phyloP scores from a whole-genome alignment of 2,329 filamentous ascomycete species.

The Tolypocladium nubicola region DNA sequence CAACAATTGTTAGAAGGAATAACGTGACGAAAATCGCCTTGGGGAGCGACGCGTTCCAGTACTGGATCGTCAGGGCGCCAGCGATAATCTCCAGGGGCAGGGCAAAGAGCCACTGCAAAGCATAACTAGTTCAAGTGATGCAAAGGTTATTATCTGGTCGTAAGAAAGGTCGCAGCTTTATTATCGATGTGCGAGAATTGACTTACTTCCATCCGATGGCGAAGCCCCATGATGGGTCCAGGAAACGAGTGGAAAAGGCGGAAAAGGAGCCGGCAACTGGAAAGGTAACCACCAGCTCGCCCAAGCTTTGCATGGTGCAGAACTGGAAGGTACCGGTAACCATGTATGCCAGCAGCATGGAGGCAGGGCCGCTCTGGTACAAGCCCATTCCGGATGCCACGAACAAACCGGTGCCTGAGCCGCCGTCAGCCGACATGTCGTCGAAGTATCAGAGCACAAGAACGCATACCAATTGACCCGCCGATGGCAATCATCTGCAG shows the following conservation, averaged over 20 bases:
- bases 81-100: constrained; percentile 81
- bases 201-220: constrained; percentile 88
- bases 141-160: neutral
- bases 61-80: constrained; percentile 73
- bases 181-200: neutral
- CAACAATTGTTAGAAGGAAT: constrained; percentile 65
- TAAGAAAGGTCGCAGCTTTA: rapidly evolving
- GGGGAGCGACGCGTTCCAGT: constrained; percentile 58
- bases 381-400: constrained; percentile 70
- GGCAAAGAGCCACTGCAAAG: constrained; percentile 76
- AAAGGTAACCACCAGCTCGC: constrained; percentile 86
- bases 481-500: constrained; percentile 97
- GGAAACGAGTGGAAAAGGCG: constrained; percentile 83
- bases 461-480: constrained; percentile 52
- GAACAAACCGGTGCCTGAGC: constrained; percentile 67
- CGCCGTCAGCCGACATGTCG: neutral
- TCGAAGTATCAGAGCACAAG: neutral
- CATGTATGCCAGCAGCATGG: constrained; percentile 62
- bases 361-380: constrained; percentile 65
- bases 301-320: constrained; percentile 82
- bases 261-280: constrained; percentile 89
- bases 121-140: constrained; percentile 47
- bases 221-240: constrained; percentile 91
- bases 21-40: constrained; percentile 72
- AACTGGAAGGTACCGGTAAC: constrained; percentile 83